Evolutionary conservation across 768 basidiomycete species (phyloP).

Genomic region (Lactarius sp.): DNA sequence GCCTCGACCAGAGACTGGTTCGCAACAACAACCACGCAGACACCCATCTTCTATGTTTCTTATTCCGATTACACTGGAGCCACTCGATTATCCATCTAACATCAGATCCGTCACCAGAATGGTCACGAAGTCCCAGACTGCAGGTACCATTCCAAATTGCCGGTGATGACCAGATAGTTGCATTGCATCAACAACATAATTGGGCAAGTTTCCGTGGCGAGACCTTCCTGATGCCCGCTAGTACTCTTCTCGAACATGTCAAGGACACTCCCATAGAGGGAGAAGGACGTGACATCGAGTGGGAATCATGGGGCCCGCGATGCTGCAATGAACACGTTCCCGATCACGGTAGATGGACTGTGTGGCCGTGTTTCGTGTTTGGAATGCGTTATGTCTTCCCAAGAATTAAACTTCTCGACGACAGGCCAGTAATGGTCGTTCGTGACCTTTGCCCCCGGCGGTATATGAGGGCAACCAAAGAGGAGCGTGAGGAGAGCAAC

Average conservation of each 20-base stretch:
- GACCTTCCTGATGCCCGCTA: constrained; percentile 13
- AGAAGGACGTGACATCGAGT: constrained; percentile 2
- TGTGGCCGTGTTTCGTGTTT: constrained; percentile 21
- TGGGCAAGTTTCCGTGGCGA: neutral
- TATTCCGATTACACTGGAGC: neutral
- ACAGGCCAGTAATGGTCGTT: constrained; percentile 8
- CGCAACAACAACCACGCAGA: neutral
- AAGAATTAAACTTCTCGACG: neutral
- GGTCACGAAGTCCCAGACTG: constrained; percentile 6
- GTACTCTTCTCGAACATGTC: constrained; percentile 7
- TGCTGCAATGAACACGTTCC: neutral
- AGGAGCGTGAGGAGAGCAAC: constrained; percentile 14
- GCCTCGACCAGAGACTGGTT: constrained; percentile 7
- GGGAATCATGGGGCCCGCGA: constrained; percentile 15
- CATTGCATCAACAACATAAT: neutral
- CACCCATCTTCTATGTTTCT: constrained; percentile 13
- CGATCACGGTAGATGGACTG: constrained; percentile 1
- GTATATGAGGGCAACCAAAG: constrained; percentile 9
- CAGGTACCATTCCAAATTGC: constrained; percentile 30
- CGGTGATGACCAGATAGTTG: constrained; percentile 14
- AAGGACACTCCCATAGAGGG: neutral
- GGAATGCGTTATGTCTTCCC: constrained; percentile 22
- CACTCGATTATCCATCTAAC: neutral
- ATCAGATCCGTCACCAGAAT: constrained; percentile 17
- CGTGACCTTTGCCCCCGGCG: constrained; percentile 22